Base-by-base conservation (phyloP, 371 early-diverging fungal species). In the Mucor lusitanicus region DNA sequence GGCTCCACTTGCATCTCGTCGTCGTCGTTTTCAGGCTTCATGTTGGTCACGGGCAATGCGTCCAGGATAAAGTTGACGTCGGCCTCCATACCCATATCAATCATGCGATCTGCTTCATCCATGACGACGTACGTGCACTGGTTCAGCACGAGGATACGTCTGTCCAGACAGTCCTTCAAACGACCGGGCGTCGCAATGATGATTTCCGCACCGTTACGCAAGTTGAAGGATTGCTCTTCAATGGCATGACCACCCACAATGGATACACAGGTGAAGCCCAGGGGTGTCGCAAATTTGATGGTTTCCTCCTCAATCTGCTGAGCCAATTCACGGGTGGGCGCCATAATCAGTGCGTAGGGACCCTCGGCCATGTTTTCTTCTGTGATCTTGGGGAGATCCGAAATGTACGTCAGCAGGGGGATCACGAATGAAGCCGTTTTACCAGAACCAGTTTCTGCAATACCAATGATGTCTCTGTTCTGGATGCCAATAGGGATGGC, bases 51-150 rank as follows among this genome's bases (percentile, higher is more conserved):
- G 1, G 99, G 99, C 59, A 99, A 80, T 5, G 94, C 91, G 68
- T 96, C 96, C 63, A 99, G 85, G 67, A 99, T 98, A 64, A 87
- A 94, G 63, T 94, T 95, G 62, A 99, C 95, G 66, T 97, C 98
- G 9, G 90, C 81, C 75, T 97, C 97, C 71, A 98, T 97, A 39
- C 99, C 98, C 94, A 95, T 93, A 76, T 99, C 99, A 68, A 99
- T 92, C 95, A 99, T 96, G 69, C 97, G 92, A 80, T 99, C 99
- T 39, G 98, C 96, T 84, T 97, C 98, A 78, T 98, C 98, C 92
- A 99, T 92, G 15, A 99, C 97, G 13, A 99, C 94, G 75, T 94
- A 92, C 4, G 92, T 85, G 85, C 92, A 92, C 74, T 94, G 93
- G 73, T 87, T 90, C 63, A 97, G 81, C 0, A 93, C 93, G 54